These are phyloP conservation scores for Penicillium sp. DNA, from an alignment of 2,329 filamentous ascomycete genomes.

Conservation along the genomic window DNA sequence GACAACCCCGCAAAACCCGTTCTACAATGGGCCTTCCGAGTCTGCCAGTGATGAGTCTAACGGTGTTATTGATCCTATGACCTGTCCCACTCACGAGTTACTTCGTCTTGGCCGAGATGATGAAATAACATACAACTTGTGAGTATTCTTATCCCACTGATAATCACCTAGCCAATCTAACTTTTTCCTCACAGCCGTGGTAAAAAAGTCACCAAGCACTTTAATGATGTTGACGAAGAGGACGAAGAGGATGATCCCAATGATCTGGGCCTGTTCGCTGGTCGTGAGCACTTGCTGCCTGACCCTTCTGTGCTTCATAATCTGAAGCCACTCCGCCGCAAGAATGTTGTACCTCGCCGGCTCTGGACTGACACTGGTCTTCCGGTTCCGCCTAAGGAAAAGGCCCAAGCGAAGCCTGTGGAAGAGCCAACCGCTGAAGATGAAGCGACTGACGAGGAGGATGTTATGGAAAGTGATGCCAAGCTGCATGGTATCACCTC, in stretches of 20 bases:
- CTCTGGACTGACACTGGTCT: slow-evolving; percentile 48
- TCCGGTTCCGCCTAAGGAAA: slow-evolving; percentile 10
- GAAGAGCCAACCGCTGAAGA: slow-evolving; percentile 40
- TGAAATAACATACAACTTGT: slow-evolving; percentile 64
- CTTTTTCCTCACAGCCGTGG: slow-evolving; percentile 51
- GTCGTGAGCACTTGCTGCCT: slow-evolving; percentile 40
- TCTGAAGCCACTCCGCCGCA: slow-evolving; percentile 56
- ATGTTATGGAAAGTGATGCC: slow-evolving; percentile 16
- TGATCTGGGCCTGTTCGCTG: slow-evolving; percentile 44
- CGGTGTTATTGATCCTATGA: not conserved
- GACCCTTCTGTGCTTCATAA: slow-evolving; percentile 27
- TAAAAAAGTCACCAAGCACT: slow-evolving; percentile 61
- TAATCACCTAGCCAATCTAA: slow-evolving; percentile 24
- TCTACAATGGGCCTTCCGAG: slow-evolving; percentile 26
- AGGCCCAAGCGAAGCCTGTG: slow-evolving; percentile 42
- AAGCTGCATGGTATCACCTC: slow-evolving; percentile 26
- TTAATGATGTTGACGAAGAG: slow-evolving; percentile 39
- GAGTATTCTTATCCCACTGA: slow-evolving; percentile 37
- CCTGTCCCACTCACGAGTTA: slow-evolving; percentile 2
- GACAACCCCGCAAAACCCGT: slow-evolving; percentile 55
- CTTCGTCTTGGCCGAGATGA: slow-evolving; percentile 45
- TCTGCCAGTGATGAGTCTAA: not conserved
- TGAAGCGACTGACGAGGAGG: slow-evolving; percentile 53
- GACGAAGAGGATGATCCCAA: slow-evolving; percentile 44
- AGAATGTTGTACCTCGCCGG: slow-evolving; percentile 60